Percentiles rank a stretch among this genome's conserved stretches.
Evolutionary conservation across 2,329 filamentous ascomycete genomes (phyloP).

Genomic region (Aspergillus tamarii): DNA sequence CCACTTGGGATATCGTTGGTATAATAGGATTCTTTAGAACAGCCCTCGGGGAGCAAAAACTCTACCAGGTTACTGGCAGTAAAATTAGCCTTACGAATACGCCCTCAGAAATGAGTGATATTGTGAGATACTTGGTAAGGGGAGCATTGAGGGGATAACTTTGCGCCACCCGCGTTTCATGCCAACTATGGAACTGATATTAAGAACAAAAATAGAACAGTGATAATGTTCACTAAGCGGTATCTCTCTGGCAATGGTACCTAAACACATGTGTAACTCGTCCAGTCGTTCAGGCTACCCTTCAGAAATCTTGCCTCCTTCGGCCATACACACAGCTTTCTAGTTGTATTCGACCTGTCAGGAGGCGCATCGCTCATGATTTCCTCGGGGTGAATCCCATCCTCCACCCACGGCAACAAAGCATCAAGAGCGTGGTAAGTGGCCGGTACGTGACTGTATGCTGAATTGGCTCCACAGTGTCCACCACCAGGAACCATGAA

Average conservation of each 20-base stretch:
- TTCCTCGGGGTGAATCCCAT: background rate
- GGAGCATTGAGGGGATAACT: no score
- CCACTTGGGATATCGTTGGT: no score
- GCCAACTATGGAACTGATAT: no score
- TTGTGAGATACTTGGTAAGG: no score
- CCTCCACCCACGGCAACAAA: background rate
- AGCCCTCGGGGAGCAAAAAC: no score
- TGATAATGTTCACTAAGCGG: no score
- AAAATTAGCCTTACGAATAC: no score
- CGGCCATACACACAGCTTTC: background rate
- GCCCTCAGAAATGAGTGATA: rapidly evolving
- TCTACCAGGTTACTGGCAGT: no score
- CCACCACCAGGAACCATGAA: background rate
- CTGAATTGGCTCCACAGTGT: background rate
- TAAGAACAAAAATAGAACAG: no score
- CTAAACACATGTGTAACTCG: background rate
- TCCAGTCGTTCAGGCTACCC: background rate
- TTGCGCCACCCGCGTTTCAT: no score
- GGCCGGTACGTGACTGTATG: background rate
- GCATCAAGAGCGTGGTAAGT: background rate
- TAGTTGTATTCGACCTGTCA: background rate
- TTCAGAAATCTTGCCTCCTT: background rate
- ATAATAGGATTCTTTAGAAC: no score
- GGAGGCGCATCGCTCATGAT: background rate
- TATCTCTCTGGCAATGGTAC: no score